Evolutionary conservation across 2,329 filamentous ascomycete genomes (phyloP), one percentile per base, ranked within the genome.

Genomic region (Talaromyces funiculosus): DNA sequence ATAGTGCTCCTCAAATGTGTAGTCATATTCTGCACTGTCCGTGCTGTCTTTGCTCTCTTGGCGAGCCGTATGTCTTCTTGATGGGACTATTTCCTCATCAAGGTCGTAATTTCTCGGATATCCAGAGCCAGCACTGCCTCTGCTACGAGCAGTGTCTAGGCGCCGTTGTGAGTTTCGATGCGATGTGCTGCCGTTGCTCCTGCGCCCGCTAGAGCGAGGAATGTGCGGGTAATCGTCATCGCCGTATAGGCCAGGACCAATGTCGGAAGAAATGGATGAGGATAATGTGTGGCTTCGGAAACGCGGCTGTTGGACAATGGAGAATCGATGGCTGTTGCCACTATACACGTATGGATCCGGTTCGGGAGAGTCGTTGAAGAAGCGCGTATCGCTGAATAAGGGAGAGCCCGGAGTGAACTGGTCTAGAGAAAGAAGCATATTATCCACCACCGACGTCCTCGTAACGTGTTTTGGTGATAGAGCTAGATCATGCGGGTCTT

Each of bases 371-470:
- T 76, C 74, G 64, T 77, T 74, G 61, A 72, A 75, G 24, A 77
- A 64, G 22, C 71, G 70, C 59, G 72, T 71, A 55, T 75, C 73
- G 42, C 73, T 72, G 53, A 75, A 62, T 8, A 73, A 59, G 3
- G 72, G 72, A 38, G 74, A 69, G 12, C 70, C 67, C 2, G 71
- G 64, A 42, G 85, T 87, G 71, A 93, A 86, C 74, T 93, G 89
- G 75, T 96, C 93, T 65, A 99, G 86, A 42, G 92, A 96, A 65
- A 94, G 81, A 63, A 97, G 86, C 88, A 99, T 94, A 75, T 97
- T 96, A 75, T 94, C 89, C 62, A 99, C 91, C 66, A 99, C 86
- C 37, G 92, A 97, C 71, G 96, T 90, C 67, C 93, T 86, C 42
- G 90, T 90, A 64, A 90, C 86, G 72, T 90, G 85, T 63, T 87